phyloP scores from a whole-genome alignment of 768 basidiomycete species.

The Ephemerocybe angulata region DNA sequence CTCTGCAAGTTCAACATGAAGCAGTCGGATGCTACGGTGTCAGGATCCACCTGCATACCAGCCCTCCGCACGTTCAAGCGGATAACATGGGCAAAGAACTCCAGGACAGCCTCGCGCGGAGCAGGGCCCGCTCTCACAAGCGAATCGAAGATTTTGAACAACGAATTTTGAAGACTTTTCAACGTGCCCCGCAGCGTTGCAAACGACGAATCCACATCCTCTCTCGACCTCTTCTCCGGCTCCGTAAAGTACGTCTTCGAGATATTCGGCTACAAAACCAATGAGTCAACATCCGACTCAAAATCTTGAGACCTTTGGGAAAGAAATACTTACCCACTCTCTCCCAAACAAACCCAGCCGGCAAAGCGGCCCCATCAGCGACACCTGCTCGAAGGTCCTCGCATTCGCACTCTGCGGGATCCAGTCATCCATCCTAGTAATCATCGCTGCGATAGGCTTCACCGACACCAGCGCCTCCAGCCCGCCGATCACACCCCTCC shows the following conservation, averaged over 20 bases:
- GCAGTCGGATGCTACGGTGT: slow-evolving; percentile 84
- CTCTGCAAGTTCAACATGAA: slow-evolving; percentile 90
- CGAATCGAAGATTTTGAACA: slow-evolving; percentile 86
- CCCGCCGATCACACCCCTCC: slow-evolving; percentile 84
- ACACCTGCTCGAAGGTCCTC: slow-evolving; percentile 56
- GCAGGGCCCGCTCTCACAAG: slow-evolving; percentile 81
- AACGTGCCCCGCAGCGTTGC: slow-evolving; percentile 84
- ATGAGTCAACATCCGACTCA: no score
- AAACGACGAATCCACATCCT: slow-evolving; percentile 79
- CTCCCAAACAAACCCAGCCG: slow-evolving; percentile 82
- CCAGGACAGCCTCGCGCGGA: slow-evolving; percentile 75
- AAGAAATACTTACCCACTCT: slow-evolving; percentile 67
- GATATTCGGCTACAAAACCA: slow-evolving; percentile 58
- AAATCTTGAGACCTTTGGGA: no score
- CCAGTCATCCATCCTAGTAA: slow-evolving; percentile 73
- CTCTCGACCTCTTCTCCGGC: slow-evolving; percentile 66
- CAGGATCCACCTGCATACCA: slow-evolving; percentile 85
- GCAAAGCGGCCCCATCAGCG: slow-evolving; percentile 80
- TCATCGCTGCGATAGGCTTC: slow-evolving; percentile 81
- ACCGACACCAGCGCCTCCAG: slow-evolving; percentile 75
- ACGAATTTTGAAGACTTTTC: slow-evolving; percentile 72
- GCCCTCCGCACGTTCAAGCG: slow-evolving; percentile 78
- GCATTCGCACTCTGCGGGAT: slow-evolving; percentile 59
- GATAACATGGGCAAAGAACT: slow-evolving; percentile 74
- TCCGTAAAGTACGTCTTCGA: slow-evolving; percentile 82